Base-by-base conservation (phyloP, 2,329 filamentous ascomycete species). In the Sporothrix brunneoviolacea region DNA sequence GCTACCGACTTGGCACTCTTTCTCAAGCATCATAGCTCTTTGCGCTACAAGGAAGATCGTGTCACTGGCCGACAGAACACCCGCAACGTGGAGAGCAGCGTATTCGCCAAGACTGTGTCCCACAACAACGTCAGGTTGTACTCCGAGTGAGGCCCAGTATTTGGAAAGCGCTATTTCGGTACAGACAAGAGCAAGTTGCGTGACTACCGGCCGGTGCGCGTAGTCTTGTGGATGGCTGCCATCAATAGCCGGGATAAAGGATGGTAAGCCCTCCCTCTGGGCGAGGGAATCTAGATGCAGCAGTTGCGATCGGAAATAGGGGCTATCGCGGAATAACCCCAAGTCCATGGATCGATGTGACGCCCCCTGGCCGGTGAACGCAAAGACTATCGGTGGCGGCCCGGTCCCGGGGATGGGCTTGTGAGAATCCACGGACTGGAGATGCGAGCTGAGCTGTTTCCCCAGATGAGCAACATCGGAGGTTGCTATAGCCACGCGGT, bases 81-180 rank as follows among this genome's bases (percentile, higher is more conserved):
- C 85, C 47, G 85, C 82, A 36, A 82, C 75, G 59, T 86, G 75
- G 10, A 89, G 76, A 36, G 85, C 84, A 32, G 85, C 83, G 59
- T 88, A 88, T 64, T 89, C 84, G 48, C 85, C 85, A 27, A 89
- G 69, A 58, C 82, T 86, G 64, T 81, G 79, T 16, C 79, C 79
- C 13, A 81, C 62, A 1, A 82, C 77, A 6, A 70, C 76, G 15
- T 75, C 71, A 3, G 79, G 78, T 37, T 64, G 67, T 49, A 82
- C 67, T 32, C 76, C 77, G 73, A 76, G 77, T 1, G 73, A 75
- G n/a, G 57, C 61, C 78, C 78, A 82, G 1, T 81, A 66, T 35
- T 69, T 70, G 4, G 73, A 73, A 10, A 82, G 65, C 6, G 79
- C 78, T 68, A 80, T 81, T 63, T 82, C 73, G 40, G 79, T 71